Conservation (phyloP, 345 rosid genomes). For the Atalantia buxifolia region DNA sequence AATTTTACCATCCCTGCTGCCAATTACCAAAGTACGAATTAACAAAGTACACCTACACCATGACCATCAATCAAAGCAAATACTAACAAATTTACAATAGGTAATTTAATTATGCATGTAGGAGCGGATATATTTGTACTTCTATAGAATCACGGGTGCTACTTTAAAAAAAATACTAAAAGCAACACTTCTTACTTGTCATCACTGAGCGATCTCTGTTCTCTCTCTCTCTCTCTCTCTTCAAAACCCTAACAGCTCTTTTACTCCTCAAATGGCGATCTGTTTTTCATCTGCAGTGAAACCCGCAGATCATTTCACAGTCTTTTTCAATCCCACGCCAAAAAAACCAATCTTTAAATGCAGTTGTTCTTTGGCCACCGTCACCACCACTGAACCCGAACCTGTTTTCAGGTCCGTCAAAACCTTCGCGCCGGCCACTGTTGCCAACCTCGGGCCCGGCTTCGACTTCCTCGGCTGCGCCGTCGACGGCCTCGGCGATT, state of each 20-base stretch:
- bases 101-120: too few relatives aligned
- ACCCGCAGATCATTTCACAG: constrained; percentile 19
- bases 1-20: too few relatives aligned
- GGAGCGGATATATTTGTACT: too few relatives aligned
- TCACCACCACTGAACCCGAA: constrained; percentile 52
- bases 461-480: constrained; percentile 91
- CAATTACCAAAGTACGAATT: too few relatives aligned
- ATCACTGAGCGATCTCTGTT: neutral
- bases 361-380: constrained; percentile 42
- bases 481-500: constrained; percentile 81
- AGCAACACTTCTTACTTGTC: neutral
- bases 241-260: neutral
- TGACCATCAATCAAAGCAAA: too few relatives aligned
- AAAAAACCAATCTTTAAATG: constrained; percentile 39
- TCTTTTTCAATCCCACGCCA: constrained; percentile 2
- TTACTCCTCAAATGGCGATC: constrained; percentile 31
- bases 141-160: too few relatives aligned
- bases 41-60: too few relatives aligned
- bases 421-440: constrained; percentile 86
- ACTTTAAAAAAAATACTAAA: too few relatives aligned
- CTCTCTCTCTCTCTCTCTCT: too few relatives aligned
- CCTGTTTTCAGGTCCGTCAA: constrained; percentile 74
- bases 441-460: constrained; percentile 89
- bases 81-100: too few relatives aligned
- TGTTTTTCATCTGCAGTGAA: constrained; percentile 43